These are phyloP conservation scores for Exserohilum rostratum DNA, from an alignment of 2,329 filamentous ascomycete genomes.

Conservation along the genomic window DNA sequence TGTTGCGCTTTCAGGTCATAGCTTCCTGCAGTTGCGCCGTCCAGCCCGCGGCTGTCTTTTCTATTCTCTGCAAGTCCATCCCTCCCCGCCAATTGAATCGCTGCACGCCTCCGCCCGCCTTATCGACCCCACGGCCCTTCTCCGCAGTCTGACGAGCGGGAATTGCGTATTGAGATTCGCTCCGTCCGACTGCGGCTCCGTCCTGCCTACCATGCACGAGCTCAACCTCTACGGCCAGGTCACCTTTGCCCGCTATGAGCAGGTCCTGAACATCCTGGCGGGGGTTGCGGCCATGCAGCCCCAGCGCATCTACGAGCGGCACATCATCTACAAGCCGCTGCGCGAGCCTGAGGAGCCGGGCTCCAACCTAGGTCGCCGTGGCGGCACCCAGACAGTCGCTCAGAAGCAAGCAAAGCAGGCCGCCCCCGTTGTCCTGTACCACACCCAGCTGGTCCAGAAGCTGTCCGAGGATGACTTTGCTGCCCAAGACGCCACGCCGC, in stretches of 20 bases:
- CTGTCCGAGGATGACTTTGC: conserved; percentile 49
- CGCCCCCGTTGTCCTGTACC: conserved; percentile 59
- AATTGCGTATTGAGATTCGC: conserved; percentile 35
- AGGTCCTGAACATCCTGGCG: conserved; percentile 66
- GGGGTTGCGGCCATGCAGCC: conserved; percentile 68
- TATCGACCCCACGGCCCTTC: conserved; percentile 37
- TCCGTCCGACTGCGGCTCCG: conserved; percentile 22
- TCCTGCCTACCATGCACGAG: conserved; percentile 61
- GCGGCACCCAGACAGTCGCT: conserved; percentile 46
- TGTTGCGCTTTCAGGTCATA: conserved; percentile 26
- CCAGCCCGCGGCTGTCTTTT: conserved; percentile 18
- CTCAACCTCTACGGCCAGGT: conserved; percentile 66
- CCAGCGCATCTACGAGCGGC: conserved; percentile 59
- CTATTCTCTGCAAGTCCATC: conserved; percentile 20
- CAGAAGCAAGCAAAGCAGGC: conserved; percentile 38
- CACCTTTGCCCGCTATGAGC: conserved; percentile 62
- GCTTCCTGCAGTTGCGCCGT: conserved; percentile 24
- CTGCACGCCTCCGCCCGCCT: conserved; percentile 20
- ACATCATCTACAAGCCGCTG: conserved; percentile 64
- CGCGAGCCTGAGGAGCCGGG: conserved; percentile 53
- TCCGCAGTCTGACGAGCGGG: conserved; percentile 27
- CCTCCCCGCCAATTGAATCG: conserved; percentile 31
- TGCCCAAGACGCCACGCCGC: conserved; percentile 13
- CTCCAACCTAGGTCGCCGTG: conserved; percentile 41
- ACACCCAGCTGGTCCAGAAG: conserved; percentile 57